Evolutionary conservation across 352 stramenopile genomes (phyloP), one percentile per base, ranked within the genome.

Genomic region (Phytophthora meadii): DNA sequence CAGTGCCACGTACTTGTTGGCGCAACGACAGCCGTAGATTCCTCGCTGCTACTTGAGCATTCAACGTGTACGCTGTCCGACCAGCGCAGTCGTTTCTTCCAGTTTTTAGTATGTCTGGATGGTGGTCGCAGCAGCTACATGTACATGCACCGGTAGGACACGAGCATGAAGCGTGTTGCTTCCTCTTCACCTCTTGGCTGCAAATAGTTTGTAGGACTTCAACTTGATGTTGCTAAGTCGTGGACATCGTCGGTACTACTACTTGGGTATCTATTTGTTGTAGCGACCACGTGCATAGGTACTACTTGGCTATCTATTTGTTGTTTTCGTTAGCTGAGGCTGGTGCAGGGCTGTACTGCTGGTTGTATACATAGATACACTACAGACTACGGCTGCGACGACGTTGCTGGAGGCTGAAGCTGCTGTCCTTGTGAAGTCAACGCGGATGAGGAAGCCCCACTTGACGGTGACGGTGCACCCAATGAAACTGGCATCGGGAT

Each of bases 401-500:
- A 72, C 44, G 71, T 30, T 45, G 70, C 45, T 17, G 70, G 44
- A 27, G 54, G 59, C 22, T 67, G 63, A 17, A 70, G 69, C 8
- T 51, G 60, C 11, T 59, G 58, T 62, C 63, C 53, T 60, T 70
- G 63, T 37, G 42, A 41, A 14, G 68, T 39, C 15, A 62, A 39
- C 1, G 70, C 45, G 27, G 69, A 69, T n/a, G 76, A 72, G 15
- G 76, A 69, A 19, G 70, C 9, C n/a, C 48, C 68, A 19, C 47
- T 71, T 8, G 56, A 14, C 14, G 61, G 17, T 9, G 62, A 70
- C n/a, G 68, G 27, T 6, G 70, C 54, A 12, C 53, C 65, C 12
- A 87, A 53, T 36, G 66, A 73, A 27, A 70, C 58, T 17, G 78
- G 78, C 75, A 87, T 83, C 2, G 78, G 78, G 53, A 87, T 80